Evolutionary conservation across 2,329 filamentous ascomycete genomes (phyloP).

Genomic region (Monilinia fructigena): DNA sequence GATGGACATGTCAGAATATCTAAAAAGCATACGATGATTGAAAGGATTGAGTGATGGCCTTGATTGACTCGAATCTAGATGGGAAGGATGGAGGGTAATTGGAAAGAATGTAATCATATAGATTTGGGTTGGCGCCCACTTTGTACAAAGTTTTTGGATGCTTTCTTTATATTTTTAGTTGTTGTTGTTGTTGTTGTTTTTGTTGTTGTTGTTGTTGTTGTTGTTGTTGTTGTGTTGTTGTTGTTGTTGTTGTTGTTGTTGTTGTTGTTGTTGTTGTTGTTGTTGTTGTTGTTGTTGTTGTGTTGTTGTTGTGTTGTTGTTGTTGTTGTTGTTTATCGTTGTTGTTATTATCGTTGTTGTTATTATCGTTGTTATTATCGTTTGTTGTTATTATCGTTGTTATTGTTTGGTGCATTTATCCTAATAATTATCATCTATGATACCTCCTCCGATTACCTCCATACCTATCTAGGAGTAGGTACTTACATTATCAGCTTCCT

Average conservation of each 20-base stretch:
- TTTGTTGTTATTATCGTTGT: neutral
- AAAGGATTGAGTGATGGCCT: neutral
- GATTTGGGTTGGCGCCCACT: neutral
- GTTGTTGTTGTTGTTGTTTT: neutral
- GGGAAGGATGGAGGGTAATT: neutral
- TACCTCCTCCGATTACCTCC: no score
- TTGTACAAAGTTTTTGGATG: neutral
- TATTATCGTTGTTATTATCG: neutral
- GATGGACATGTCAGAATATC: slow-evolving; percentile 19
- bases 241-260: neutral
- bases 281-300: neutral
- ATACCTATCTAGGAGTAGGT: neutral
- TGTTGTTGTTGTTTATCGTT: neutral
- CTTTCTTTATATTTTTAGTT: neutral
- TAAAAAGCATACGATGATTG: slow-evolving; percentile 23
- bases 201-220: neutral
- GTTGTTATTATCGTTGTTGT: neutral
- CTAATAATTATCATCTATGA: neutral
- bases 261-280: no score
- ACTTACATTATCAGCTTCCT: neutral
- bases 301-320: neutral
- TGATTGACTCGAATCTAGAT: neutral
- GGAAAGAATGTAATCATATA: neutral
- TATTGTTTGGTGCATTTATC: neutral
- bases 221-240: neutral